Percentiles rank a stretch among this genome's conserved stretches.
Evolutionary conservation across 768 basidiomycete species (phyloP).

Genomic region (Trametes sanguinea): DNA sequence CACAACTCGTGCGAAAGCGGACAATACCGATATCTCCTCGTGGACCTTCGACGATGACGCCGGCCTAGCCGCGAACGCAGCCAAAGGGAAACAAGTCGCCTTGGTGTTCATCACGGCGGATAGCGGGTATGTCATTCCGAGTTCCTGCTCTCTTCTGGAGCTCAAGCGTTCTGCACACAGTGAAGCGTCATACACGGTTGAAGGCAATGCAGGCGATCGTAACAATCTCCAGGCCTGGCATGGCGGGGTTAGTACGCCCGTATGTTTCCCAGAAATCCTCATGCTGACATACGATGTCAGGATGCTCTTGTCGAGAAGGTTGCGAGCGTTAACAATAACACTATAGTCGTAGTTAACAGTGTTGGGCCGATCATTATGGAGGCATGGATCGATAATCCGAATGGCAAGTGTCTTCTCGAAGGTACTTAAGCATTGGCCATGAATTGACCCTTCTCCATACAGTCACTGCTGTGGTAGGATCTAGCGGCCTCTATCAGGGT

Average conservation of each 20-base stretch:
- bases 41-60: constrained; percentile 52
- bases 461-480: constrained; percentile 28
- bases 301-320: constrained; percentile 44
- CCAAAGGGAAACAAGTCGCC: constrained; percentile 51
- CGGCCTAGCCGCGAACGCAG: constrained; percentile 45
- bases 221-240: constrained; percentile 33
- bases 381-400: constrained; percentile 49
- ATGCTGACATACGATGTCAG: constrained; percentile 11
- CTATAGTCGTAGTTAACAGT: constrained; percentile 67
- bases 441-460: not conserved
- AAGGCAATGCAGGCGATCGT: constrained; percentile 37
- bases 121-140: constrained; percentile 23
- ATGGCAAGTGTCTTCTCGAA: constrained; percentile 35
- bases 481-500: not conserved
- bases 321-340: constrained; percentile 56
- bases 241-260: constrained; percentile 24
- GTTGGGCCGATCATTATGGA: constrained; percentile 57
- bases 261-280: not conserved
- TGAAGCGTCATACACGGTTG: constrained; percentile 37
- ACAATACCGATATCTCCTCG: constrained; percentile 46
- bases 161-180: not conserved
- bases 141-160: not conserved
- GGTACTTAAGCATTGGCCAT: not conserved
- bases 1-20: constrained; percentile 34
- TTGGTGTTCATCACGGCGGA: constrained; percentile 56